These are phyloP conservation scores for Xylaria sp. DNA, from an alignment of 2,329 filamentous ascomycete species.

Conservation along the genomic window DNA sequence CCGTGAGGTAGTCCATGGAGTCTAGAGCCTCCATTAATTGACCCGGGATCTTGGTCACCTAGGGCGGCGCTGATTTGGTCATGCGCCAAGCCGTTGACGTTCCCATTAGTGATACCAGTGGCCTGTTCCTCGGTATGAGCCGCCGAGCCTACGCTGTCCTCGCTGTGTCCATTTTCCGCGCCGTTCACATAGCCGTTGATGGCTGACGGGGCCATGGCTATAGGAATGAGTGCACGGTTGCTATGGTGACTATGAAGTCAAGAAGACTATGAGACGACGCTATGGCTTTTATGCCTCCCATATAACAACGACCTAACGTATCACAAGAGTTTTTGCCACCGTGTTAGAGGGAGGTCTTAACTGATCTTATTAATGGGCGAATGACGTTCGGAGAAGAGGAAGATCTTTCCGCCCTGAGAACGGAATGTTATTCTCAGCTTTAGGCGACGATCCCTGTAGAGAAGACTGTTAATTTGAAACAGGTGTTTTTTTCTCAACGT, in stretches of 20 bases:
- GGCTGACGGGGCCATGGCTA: constrained; percentile 49
- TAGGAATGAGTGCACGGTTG: constrained; percentile 40
- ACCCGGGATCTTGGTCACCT: constrained; percentile 26
- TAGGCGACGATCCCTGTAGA: constrained; percentile 41
- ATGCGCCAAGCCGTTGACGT: constrained; percentile 38
- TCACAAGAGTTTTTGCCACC: background rate
- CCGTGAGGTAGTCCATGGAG: constrained; percentile 16
- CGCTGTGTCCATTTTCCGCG: constrained; percentile 39
- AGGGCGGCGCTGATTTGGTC: constrained; percentile 21
- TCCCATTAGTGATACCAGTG: constrained; percentile 41
- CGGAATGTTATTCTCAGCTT: constrained; percentile 44
- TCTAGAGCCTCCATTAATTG: constrained; percentile 31
- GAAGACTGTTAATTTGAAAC: constrained; percentile 46
- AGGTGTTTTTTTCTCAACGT: constrained; percentile 5
- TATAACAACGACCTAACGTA: background rate
- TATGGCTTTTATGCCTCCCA: constrained; percentile 44
- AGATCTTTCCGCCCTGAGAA: constrained; percentile 49
- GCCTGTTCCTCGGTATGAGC: constrained; percentile 47
- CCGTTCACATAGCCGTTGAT: constrained; percentile 45
- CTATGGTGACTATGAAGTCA: constrained; percentile 37
- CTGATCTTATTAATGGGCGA: constrained; percentile 26
- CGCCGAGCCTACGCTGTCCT: constrained; percentile 41
- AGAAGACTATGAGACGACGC: constrained; percentile 38
- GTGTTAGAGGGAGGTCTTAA: constrained; percentile 7
- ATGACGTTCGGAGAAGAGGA: constrained; percentile 46